Evolutionary conservation across 2,329 filamentous ascomycete genomes (phyloP).

Genomic region (Scedosporium apiospermum): DNA sequence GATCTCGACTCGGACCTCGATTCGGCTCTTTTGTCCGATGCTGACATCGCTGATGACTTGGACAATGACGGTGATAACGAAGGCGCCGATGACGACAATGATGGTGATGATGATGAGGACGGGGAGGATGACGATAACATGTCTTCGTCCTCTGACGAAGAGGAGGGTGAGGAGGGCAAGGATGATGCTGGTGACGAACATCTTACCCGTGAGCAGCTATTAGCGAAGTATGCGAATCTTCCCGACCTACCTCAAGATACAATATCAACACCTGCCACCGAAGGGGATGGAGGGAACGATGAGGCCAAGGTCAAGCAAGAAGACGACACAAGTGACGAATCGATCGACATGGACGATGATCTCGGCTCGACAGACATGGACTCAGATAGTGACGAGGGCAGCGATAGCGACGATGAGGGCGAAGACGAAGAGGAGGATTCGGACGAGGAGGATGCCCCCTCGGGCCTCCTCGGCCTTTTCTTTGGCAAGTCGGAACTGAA

Average conservation of each 20-base stretch:
- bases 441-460: conserved; percentile 31
- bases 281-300: conserved; percentile 9
- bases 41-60: neutral
- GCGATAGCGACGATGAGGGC: conserved; percentile 28
- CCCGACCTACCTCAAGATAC: conserved; percentile 23
- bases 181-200: conserved; percentile 51
- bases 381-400: conserved; percentile 33
- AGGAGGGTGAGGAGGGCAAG: conserved; percentile 48
- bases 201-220: conserved; percentile 60
- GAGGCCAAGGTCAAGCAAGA: conserved; percentile 11
- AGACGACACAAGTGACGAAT: conserved; percentile 15
- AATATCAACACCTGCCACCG: conserved; percentile 17
- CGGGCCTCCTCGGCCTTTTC: conserved; percentile 45
- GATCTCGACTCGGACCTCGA: conserved; percentile 27
- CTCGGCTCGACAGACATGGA: conserved; percentile 30
- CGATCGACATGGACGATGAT: conserved; percentile 38
- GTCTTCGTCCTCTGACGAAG: conserved; percentile 52
- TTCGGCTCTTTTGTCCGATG: conserved; percentile 22
- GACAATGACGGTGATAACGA: conserved; percentile 10
- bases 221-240: conserved; percentile 58
- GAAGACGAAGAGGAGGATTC: conserved; percentile 36
- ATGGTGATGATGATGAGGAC: conserved; percentile 28
- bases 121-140: conserved; percentile 38
- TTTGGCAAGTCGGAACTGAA: conserved; percentile 51
- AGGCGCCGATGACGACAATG: conserved; percentile 16